Base-by-base conservation (phyloP, 2,329 filamentous ascomycete genomes). In the Aspergillus aculeatus region DNA sequence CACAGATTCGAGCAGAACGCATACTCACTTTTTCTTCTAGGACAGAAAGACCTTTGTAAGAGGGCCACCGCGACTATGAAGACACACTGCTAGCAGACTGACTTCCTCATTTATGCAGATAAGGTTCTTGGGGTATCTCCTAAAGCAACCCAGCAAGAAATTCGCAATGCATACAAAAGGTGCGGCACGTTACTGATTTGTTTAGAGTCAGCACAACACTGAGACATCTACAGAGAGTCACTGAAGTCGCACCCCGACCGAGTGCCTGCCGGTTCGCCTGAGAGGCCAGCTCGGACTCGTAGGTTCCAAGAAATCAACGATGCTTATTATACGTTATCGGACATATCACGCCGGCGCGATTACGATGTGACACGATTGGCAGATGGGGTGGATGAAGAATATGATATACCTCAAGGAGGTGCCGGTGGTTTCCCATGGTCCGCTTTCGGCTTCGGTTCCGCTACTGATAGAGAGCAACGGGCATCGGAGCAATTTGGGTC, bases 141-240 rank as follows among this genome's bases (percentile, higher is more conserved):
- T 38, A 89, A 84, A 67, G 92, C 94, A 35, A 89, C 87, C 0
- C 86, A 88, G 60, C 87, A 92, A 70, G 90, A 98, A 74, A 89
- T 99, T 72, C 90, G 94, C 68, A 90, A 91, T 82, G 95, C 93
- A 54, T 99, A 98, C 82, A 99, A 99, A 76, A 89, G 89, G 89
- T 91, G 68, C 41, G 66, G n/a, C 50, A 19, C 38, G 16, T 3
- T 19, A 9, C 38, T 44, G 38, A 51, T 54, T 31, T 54, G n/a
- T 5, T 38, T 29, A 16, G 16, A 47, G 44, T 11, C 29, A 59
- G 41, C 14, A 29, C 41, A 16, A 16, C 44, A 35, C 16, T 47
- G 7, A 47, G 38, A 47, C 49, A 21, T 53, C 5, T n/a, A 2
- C 71, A 92, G 90, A 73, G 90, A 91, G 69, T 94, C 94, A 5